phyloP scores from a whole-genome alignment of 495 filamentous ascomycete species.

The Aspergillus egyptiacus region DNA sequence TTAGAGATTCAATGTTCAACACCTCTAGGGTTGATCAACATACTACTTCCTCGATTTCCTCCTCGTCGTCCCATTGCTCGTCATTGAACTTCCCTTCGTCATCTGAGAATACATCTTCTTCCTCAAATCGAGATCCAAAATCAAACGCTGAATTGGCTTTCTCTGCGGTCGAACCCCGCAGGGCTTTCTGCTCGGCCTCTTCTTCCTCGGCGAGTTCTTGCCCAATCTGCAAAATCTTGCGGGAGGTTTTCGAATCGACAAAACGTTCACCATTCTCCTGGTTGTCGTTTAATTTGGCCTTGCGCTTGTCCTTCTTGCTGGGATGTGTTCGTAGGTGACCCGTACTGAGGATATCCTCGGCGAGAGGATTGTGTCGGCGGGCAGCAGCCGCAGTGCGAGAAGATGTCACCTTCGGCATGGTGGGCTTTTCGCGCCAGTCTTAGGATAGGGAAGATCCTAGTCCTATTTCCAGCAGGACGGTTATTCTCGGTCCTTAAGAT shows the following conservation, averaged over 20 bases:
- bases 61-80: conserved; percentile 56
- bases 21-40: conserved; percentile 8
- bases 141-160: conserved; percentile 57
- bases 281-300: conserved; percentile 44
- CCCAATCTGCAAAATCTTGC: conserved; percentile 82
- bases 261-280: conserved; percentile 61
- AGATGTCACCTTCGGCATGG: conserved; percentile 42
- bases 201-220: conserved; percentile 78
- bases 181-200: conserved; percentile 41
- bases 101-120: conserved; percentile 47
- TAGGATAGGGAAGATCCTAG: background rate
- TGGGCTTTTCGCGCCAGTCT: conserved; percentile 3
- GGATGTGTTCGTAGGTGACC: conserved; percentile 53
- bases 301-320: conserved; percentile 53
- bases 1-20: background rate
- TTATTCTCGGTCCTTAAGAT: background rate
- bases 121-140: conserved; percentile 55
- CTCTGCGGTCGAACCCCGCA: conserved; percentile 19
- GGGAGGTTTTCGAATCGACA: conserved; percentile 79
- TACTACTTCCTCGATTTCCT: conserved; percentile 69
- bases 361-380: conserved; percentile 64
- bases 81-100: conserved; percentile 53
- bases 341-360: conserved; percentile 62
- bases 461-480: background rate
- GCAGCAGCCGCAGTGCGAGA: conserved; percentile 35